Evolutionary conservation across 1,139 yeast genomes (phyloP).

Genomic region (Pichiaceae sp.): DNA sequence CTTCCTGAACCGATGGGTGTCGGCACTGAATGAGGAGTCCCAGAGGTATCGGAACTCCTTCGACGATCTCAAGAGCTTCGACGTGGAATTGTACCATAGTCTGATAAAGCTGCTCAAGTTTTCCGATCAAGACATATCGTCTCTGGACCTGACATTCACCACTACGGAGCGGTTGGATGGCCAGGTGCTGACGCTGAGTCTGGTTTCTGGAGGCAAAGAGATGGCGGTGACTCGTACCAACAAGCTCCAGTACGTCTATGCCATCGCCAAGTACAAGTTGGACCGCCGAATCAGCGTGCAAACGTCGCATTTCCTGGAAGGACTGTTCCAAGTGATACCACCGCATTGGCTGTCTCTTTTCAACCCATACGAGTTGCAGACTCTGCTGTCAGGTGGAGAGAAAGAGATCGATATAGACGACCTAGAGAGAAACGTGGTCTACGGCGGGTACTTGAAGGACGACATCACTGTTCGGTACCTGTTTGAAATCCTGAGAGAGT

Average conservation of each 20-base stretch:
- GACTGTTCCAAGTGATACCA: constrained; percentile 60
- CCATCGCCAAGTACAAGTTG: constrained; percentile 70
- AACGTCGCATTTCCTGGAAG: constrained; percentile 58
- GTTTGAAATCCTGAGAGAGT: constrained; percentile 72
- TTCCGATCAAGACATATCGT: constrained; percentile 46
- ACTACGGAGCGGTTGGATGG: constrained; percentile 37
- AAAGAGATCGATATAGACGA: constrained; percentile 64
- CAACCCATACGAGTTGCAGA: constrained; percentile 74
- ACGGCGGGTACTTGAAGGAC: constrained; percentile 56
- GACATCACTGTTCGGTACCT: constrained; percentile 54
- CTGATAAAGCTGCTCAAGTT: constrained; percentile 56
- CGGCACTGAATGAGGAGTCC: constrained; percentile 12
- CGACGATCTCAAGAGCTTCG: constrained; percentile 71
- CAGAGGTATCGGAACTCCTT: constrained; percentile 46
- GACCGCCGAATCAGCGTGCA: constrained; percentile 55
- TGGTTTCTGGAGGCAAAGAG: constrained; percentile 52
- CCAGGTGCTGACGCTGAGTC: constrained; percentile 38
- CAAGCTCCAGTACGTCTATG: constrained; percentile 66
- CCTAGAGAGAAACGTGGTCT: constrained; percentile 51
- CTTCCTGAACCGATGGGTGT: constrained; percentile 63
- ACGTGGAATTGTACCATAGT: constrained; percentile 56
- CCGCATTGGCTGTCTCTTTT: constrained; percentile 79
- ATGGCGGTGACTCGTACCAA: constrained; percentile 53
- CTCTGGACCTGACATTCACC: constrained; percentile 60
- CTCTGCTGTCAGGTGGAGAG: constrained; percentile 77